Conservation (phyloP, 2,329 filamentous ascomycete genomes). For the Purpureocillium takamizusanense region DNA sequence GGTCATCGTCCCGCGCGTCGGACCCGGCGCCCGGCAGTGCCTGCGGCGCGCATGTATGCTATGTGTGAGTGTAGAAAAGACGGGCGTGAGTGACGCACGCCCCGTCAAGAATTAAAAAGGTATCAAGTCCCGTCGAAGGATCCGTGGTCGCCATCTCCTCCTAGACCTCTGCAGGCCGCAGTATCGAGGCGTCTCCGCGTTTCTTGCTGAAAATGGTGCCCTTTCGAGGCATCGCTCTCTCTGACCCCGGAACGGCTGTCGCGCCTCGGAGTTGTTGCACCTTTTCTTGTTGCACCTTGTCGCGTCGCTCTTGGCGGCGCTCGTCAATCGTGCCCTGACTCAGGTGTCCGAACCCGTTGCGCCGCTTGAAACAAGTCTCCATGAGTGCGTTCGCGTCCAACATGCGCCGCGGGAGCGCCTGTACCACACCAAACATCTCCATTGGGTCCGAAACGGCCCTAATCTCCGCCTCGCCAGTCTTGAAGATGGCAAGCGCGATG, state of each 20-base stretch:
- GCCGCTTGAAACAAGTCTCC: slow-evolving; percentile 72
- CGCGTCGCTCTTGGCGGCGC: slow-evolving; percentile 59
- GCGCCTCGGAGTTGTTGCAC: slow-evolving; percentile 16
- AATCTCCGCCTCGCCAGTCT: slow-evolving; percentile 74
- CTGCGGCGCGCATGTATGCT: too few relatives aligned
- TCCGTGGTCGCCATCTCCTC: neutral
- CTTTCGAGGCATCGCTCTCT: slow-evolving; percentile 25
- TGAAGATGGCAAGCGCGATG: slow-evolving; percentile 85
- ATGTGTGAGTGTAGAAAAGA: neutral
- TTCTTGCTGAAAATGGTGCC: slow-evolving; percentile 37
- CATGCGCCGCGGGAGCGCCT: slow-evolving; percentile 72
- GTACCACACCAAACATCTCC: slow-evolving; percentile 93
- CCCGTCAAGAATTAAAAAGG: too few relatives aligned
- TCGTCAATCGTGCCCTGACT: slow-evolving; percentile 76
- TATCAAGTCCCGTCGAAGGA: too few relatives aligned
- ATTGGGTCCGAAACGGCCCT: slow-evolving; percentile 73
- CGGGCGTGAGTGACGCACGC: too few relatives aligned
- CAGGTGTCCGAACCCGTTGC: slow-evolving; percentile 72
- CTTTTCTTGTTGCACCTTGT: slow-evolving; percentile 36
- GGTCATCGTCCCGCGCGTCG: neutral
- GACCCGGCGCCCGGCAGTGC: neutral
- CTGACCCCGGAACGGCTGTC: slow-evolving; percentile 19
- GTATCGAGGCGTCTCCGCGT: slow-evolving; percentile 20
- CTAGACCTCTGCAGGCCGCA: slow-evolving; percentile 8
- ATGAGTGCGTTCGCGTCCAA: slow-evolving; percentile 75